phyloP scores from a whole-genome alignment of 2,329 filamentous ascomycete species.

The Penicillium sp. region DNA sequence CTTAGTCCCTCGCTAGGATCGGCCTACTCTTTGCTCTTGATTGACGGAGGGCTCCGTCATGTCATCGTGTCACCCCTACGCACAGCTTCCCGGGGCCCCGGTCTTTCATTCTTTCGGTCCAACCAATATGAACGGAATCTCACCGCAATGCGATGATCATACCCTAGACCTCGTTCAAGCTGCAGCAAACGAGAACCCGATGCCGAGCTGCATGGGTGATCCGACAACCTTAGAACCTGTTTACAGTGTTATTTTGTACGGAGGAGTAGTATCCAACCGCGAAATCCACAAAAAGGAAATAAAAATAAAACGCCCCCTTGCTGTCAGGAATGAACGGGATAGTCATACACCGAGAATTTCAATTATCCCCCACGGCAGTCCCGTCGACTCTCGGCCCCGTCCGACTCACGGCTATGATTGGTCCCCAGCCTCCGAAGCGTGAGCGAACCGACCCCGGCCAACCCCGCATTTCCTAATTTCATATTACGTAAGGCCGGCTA shows the following conservation, averaged over 20 bases:
- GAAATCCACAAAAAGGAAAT: neutral
- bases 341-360: conserved; percentile 19
- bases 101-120: neutral
- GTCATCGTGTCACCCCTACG: conserved; percentile 1
- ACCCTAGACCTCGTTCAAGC: neutral
- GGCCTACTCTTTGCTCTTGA: neutral
- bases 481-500: conserved; percentile 21
- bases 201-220: conserved; percentile 11
- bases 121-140: neutral
- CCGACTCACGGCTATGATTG: conserved; percentile 16
- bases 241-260: neutral
- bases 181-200: conserved; percentile 7
- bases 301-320: neutral
- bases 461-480: conserved; percentile 26
- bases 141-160: neutral
- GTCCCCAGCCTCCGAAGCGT: conserved; percentile 19
- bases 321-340: conserved; percentile 9
- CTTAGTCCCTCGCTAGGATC: conserved; percentile 7
- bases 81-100: neutral
- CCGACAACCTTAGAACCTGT: conserved; percentile 7
- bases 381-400: conserved; percentile 19
- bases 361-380: conserved; percentile 7
- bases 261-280: neutral
- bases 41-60: conserved; percentile 2
- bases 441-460: conserved; percentile 25